These are phyloP conservation scores for Pseudogymnoascus sp. DNA, from an alignment of 2,329 filamentous ascomycete genomes.

Conservation along the genomic window DNA sequence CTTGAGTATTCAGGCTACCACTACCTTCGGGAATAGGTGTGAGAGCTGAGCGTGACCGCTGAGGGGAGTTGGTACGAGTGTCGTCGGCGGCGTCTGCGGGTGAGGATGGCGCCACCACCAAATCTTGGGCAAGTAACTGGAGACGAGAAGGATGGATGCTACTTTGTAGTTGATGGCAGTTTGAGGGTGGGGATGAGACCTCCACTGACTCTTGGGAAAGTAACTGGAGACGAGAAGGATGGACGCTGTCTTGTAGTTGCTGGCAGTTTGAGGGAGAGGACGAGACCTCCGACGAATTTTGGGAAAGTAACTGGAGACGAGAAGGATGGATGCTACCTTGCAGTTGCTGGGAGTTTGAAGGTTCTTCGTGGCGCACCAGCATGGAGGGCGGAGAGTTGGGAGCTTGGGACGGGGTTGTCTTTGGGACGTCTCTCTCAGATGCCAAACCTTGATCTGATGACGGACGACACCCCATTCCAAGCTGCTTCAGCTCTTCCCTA, in stretches of 20 bases:
- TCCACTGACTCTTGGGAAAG: neutral
- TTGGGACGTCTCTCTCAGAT: neutral
- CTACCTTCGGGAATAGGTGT: neutral
- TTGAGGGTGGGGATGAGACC: neutral
- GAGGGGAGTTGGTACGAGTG: neutral
- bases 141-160: neutral
- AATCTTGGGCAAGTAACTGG: neutral
- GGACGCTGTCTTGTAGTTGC: neutral
- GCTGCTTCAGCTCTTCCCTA: neutral
- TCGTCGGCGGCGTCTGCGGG: neutral
- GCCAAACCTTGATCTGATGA: neutral
- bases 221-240: neutral
- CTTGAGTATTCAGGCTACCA: neutral
- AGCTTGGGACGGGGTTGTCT: neutral
- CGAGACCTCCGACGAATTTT: neutral
- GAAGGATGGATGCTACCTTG: neutral
- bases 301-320: neutral
- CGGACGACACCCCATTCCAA: neutral
- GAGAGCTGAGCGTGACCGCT: neutral
- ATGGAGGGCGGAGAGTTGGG: neutral
- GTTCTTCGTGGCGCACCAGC: neutral
- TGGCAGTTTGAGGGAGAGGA: neutral
- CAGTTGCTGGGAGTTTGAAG: neutral
- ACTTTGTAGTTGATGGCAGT: neutral
- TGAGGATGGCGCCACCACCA: neutral